Evolutionary conservation across 2,329 filamentous ascomycete species (phyloP).

Genomic region (Tolypocladium pustulatum): DNA sequence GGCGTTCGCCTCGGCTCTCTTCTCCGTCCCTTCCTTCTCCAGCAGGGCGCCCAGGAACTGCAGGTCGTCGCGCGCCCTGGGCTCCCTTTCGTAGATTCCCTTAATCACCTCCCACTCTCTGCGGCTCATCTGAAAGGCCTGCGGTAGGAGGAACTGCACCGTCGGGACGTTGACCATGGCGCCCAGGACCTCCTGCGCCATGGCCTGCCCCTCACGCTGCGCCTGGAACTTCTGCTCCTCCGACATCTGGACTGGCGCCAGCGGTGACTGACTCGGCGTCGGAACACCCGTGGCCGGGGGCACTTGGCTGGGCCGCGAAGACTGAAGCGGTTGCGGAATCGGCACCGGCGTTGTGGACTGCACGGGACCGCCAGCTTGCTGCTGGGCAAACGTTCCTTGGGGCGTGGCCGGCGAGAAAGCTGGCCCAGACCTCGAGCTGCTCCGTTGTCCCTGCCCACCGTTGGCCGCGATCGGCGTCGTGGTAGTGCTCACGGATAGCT

Average conservation of each 20-base stretch:
- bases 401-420: slow-evolving; percentile 44
- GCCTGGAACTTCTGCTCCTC: slow-evolving; percentile 28
- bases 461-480: not conserved
- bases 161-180: slow-evolving; percentile 51
- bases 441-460: slow-evolving; percentile 27
- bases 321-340: slow-evolving; percentile 21
- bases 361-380: slow-evolving; percentile 17
- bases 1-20: slow-evolving; percentile 5
- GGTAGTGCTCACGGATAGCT: slow-evolving; percentile 1
- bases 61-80: slow-evolving; percentile 53
- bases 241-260: slow-evolving; percentile 10
- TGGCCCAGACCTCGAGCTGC: slow-evolving; percentile 38
- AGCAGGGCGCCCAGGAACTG: slow-evolving; percentile 44
- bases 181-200: slow-evolving; percentile 55
- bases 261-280: slow-evolving; percentile 4
- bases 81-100: slow-evolving; percentile 55
- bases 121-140: slow-evolving; percentile 57
- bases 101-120: slow-evolving; percentile 66
- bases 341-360: slow-evolving; percentile 25
- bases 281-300: slow-evolving; percentile 4
- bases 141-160: slow-evolving; percentile 57
- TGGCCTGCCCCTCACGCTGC: slow-evolving; percentile 41
- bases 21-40: slow-evolving; percentile 32
- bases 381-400: slow-evolving; percentile 21
- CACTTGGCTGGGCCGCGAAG: slow-evolving; percentile 4